Percentiles rank a stretch among this genome's conserved stretches.
Evolutionary conservation across 805 yeast genomes (phyloP).

Genomic region (Candida awuae): DNA sequence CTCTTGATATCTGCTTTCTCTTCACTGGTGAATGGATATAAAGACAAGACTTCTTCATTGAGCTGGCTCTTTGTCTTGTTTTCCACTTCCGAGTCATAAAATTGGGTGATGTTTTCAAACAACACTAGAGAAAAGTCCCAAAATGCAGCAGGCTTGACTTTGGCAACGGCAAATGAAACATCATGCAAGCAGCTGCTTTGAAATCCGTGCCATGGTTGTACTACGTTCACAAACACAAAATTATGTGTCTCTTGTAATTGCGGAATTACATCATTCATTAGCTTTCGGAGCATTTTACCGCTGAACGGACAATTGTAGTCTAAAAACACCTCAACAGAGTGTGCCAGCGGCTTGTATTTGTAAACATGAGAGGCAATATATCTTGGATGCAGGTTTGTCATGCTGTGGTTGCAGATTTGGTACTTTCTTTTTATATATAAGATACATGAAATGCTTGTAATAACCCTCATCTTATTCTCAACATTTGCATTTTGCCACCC

Average conservation of each 20-base stretch:
- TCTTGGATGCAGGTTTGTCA: constrained; percentile 22
- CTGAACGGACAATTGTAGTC: constrained; percentile 78
- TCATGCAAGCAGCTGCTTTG: constrained; percentile 62
- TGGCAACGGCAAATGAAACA: constrained; percentile 62
- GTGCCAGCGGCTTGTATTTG: background rate
- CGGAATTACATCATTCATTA: constrained; percentile 49
- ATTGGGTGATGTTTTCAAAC: constrained; percentile 46
- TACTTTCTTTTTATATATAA: background rate
- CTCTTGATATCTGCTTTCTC: too few relatives aligned
- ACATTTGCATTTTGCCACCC: too few relatives aligned
- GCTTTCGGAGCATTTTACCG: constrained; percentile 51
- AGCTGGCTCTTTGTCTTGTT: constrained; percentile 48
- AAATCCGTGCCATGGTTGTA: constrained; percentile 86
- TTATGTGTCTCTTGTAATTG: constrained; percentile 40
- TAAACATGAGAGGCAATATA: constrained; percentile 20
- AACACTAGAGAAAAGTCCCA: constrained; percentile 50
- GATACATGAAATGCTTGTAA: too few relatives aligned
- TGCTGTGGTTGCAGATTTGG: constrained; percentile 1
- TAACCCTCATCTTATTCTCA: too few relatives aligned
- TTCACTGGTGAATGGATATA: background rate
- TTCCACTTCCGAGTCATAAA: constrained; percentile 54
- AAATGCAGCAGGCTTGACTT: constrained; percentile 43
- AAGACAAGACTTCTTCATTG: constrained; percentile 44
- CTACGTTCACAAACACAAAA: constrained; percentile 59
- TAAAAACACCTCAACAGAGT: constrained; percentile 51